Base-by-base conservation (phyloP, 805 yeast genomes). In the Saccharomycopsis oosterbeekiorum region DNA sequence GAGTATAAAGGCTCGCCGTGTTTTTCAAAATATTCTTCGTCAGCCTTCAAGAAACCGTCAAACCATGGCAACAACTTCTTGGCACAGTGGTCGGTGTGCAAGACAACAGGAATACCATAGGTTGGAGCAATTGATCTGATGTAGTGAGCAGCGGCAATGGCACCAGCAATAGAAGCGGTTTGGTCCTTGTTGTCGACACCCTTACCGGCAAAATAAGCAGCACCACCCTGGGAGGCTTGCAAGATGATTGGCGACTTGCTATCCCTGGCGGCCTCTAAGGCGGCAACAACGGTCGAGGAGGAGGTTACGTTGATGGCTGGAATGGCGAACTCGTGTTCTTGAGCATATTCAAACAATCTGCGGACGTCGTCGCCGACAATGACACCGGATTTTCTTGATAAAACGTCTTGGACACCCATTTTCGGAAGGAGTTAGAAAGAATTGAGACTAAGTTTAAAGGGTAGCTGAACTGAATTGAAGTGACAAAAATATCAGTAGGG, bases 151-250 rank as follows among this genome's bases (percentile, higher is more conserved):
- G 97, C 98, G 70, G 99, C 97, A 73, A 94, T 75, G 73, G 96
- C 78, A 78, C 99, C 99, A 64, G 85, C 86, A 78, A 94, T 89
- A 66, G 98, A 87, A 65, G 98, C 99, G 72, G 80, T 79, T 81
- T 94, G 98, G 82, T 89, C 86, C 71, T 81, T 82, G 88, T 94
- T 94, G 76, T 83, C 82, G 70, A 94, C 91, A 81, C 98, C 99
- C 85, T 94, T 94, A 81, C 99, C 99, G 67, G 99, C 99, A 76
- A 94, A 94, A 89, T 85, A 94, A 67, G 98, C 98, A 69, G 99
- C 96, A 83, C 99, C 99, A 81, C 99, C 99, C 78, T 94, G 91
- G 65, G 98, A 93, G 70, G 93, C 85, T 81, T 94, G 99, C 74
- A 94, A 80, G 75, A 94, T 89, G 79, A 94, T 91, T 80, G 99